Conservation (phyloP, 176 grass and related monocot genomes). For the Carex scoparia region DNA sequence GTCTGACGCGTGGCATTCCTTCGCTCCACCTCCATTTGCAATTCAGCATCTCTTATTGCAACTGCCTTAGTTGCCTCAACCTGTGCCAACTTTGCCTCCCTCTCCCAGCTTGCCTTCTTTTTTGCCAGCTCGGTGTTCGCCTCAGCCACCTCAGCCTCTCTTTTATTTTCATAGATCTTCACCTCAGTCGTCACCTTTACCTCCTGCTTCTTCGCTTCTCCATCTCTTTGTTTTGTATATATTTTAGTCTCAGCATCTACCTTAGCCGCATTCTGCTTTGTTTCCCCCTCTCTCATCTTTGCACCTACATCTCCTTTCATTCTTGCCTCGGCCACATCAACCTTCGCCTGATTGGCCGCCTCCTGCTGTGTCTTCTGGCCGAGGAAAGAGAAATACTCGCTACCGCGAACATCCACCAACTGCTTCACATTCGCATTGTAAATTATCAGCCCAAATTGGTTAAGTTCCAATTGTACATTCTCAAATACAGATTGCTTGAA, state of each 20-base stretch:
- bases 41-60: slow-evolving; percentile 68
- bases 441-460: slow-evolving; percentile 81
- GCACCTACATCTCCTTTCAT: slow-evolving; percentile 66
- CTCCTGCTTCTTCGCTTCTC: slow-evolving; percentile 50
- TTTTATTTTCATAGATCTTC: slow-evolving; percentile 57
- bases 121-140: slow-evolving; percentile 51
- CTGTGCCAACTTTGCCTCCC: slow-evolving; percentile 43
- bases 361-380: slow-evolving; percentile 85
- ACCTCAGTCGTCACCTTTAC: slow-evolving; percentile 50
- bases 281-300: slow-evolving; percentile 44
- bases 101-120: slow-evolving; percentile 74
- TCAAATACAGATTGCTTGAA: slow-evolving; percentile 65
- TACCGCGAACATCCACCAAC: slow-evolving; percentile 55
- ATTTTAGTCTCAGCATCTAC: slow-evolving; percentile 66
- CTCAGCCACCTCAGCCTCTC: slow-evolving; percentile 63
- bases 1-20: slow-evolving; percentile 54
- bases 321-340: slow-evolving; percentile 60
- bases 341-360: slow-evolving; percentile 69
- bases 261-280: slow-evolving; percentile 57
- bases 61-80: slow-evolving; percentile 75
- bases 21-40: slow-evolving; percentile 74
- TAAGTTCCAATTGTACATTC: slow-evolving; percentile 66
- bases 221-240: slow-evolving; percentile 42
- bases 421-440: slow-evolving; percentile 95
- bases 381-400: slow-evolving; percentile 90